phyloP scores from a whole-genome alignment of 2,329 filamentous ascomycete species.

The Ophiocordyceps camponoti-rufipedis region DNA sequence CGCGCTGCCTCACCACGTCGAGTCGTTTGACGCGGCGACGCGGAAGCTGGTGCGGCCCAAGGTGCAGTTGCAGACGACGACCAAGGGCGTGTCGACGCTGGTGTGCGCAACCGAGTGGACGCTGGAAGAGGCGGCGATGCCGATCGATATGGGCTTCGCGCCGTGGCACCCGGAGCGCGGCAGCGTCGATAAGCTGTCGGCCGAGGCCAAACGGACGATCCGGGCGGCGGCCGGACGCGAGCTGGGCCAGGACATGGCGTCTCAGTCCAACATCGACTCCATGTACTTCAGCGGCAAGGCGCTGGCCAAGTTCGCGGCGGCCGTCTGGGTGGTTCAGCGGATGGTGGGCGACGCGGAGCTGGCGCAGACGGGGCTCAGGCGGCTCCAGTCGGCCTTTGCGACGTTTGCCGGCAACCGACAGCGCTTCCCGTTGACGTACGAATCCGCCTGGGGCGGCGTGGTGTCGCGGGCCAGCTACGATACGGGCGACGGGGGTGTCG shows the following conservation, averaged over 20 bases:
- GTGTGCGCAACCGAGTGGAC: constrained; percentile 60
- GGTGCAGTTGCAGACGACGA: constrained; percentile 57
- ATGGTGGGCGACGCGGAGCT: constrained; percentile 39
- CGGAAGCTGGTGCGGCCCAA: constrained; percentile 26
- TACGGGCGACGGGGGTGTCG: constrained; percentile 48
- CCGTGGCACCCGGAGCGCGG: constrained; percentile 50
- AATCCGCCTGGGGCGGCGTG: constrained; percentile 58
- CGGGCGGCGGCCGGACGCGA: constrained; percentile 49
- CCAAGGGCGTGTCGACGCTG: constrained; percentile 64
- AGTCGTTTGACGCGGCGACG: constrained; percentile 48
- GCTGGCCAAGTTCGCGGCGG: constrained; percentile 55
- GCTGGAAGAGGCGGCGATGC: constrained; percentile 57
- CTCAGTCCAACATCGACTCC: constrained; percentile 58
- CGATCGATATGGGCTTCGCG: constrained; percentile 54
- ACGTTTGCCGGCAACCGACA: constrained; percentile 51
- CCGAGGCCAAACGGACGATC: constrained; percentile 40
- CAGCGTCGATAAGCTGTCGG: constrained; percentile 26
- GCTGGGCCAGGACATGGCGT: constrained; percentile 55
- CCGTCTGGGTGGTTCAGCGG: constrained; percentile 47
- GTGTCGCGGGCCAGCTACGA: constrained; percentile 59
- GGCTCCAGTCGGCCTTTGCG: constrained; percentile 48
- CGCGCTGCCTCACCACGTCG: constrained; percentile 69
- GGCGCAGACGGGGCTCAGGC: constrained; percentile 36
- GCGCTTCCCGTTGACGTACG: constrained; percentile 45
- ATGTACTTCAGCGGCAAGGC: constrained; percentile 90